These are phyloP conservation scores for Panicum miliaceum DNA, from an alignment of 176 grass and related monocot genomes.

Conservation along the genomic window DNA sequence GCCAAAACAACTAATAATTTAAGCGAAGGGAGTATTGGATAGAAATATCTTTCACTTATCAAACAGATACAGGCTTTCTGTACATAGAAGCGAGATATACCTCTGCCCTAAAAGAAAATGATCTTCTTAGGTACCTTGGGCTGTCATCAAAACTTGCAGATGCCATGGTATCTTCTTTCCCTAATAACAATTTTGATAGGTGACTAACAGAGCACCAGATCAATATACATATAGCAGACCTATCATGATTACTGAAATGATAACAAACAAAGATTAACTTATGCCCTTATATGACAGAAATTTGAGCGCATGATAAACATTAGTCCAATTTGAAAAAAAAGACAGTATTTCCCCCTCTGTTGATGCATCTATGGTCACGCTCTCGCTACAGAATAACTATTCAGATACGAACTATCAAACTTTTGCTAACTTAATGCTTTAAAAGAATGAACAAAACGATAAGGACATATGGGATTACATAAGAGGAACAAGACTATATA, in stretches of 20 bases:
- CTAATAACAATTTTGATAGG: constrained; percentile 47
- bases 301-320: not conserved
- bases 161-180: constrained; percentile 43
- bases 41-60: not conserved
- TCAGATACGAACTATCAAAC: not conserved
- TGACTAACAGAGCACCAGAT: not conserved
- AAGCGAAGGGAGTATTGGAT: too few relatives aligned
- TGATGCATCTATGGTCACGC: not conserved
- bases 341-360: not conserved
- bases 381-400: not conserved
- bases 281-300: not conserved
- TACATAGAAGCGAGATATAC: constrained; percentile 30
- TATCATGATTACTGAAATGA: not conserved
- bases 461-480: not conserved
- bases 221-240: not conserved
- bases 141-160: constrained; percentile 27
- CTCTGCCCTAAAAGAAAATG: constrained; percentile 47
- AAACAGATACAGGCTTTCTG: not conserved
- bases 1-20: too few relatives aligned
- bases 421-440: not conserved
- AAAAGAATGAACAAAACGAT: not conserved
- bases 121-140: constrained; percentile 33
- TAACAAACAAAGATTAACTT: too few relatives aligned
- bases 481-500: not conserved
- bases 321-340: not conserved